phyloP scores from a whole-genome alignment of 306 rosid species.

The Hippophae gyantsensis region DNA sequence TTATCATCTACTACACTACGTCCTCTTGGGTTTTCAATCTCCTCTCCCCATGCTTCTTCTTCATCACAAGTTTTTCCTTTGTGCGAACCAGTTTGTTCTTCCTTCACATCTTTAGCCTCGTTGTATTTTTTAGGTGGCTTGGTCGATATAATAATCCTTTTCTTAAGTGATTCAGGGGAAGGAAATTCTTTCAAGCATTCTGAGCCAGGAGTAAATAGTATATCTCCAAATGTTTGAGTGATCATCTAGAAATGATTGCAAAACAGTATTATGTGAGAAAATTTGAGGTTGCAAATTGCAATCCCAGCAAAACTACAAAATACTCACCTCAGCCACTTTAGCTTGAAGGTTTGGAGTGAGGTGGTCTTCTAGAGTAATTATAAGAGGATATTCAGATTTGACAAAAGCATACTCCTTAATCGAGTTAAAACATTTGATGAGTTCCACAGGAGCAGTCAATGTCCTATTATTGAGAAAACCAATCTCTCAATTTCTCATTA shows the following conservation, averaged over 20 bases:
- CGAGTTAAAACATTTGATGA: constrained; percentile 70
- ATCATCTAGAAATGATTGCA: constrained; percentile 57
- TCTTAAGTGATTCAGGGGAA: constrained; percentile 79
- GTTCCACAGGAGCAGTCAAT: constrained; percentile 88
- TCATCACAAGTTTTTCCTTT: constrained; percentile 37
- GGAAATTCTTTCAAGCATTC: constrained; percentile 78
- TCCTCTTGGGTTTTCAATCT: constrained; percentile 45
- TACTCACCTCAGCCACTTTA: constrained; percentile 73
- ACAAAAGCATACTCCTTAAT: constrained; percentile 74
- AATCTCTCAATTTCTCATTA: constrained; percentile 2
- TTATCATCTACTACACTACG: constrained; percentile 35
- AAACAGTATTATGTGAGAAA: constrained; percentile 18
- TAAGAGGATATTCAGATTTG: constrained; percentile 82
- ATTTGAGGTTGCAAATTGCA: constrained; percentile 1
- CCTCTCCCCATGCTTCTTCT: constrained; percentile 83
- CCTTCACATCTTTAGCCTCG: constrained; percentile 48
- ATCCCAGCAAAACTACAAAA: not conserved
- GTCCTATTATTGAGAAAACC: constrained; percentile 42
- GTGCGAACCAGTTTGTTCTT: constrained; percentile 36
- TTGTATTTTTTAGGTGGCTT: constrained; percentile 96
- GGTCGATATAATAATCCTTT: constrained; percentile 77
- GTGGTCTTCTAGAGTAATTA: constrained; percentile 91
- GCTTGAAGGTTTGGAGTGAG: constrained; percentile 92
- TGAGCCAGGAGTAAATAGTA: constrained; percentile 55
- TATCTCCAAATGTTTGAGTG: constrained; percentile 60